Evolutionary conservation across 352 stramenopile species (phyloP).

Genomic region (Phytophthora syringae): DNA sequence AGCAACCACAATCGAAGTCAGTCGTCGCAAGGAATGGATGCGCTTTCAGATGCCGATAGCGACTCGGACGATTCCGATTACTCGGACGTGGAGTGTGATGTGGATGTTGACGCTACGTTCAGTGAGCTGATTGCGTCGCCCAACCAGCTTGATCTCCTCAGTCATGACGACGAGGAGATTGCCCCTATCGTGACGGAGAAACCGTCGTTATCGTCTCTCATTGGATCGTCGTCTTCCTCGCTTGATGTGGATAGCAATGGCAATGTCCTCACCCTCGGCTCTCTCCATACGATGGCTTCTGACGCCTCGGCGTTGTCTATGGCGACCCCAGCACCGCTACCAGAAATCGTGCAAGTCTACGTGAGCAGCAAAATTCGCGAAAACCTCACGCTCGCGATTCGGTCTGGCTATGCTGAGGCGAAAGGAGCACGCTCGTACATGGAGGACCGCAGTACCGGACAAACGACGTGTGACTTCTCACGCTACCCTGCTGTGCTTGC

Average conservation of each 20-base stretch:
- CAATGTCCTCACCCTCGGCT: conserved; percentile 26
- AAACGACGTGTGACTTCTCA: conserved; percentile 54
- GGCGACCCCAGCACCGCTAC: conserved; percentile 7
- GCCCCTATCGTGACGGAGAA: conserved; percentile 45
- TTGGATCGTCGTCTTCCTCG: conserved; percentile 38
- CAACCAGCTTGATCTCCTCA: conserved; percentile 59
- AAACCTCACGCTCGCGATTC: conserved; percentile 73
- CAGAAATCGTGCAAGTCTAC: conserved; percentile 83
- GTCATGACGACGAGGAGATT: conserved; percentile 74
- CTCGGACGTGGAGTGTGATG: conserved; percentile 82
- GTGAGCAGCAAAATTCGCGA: conserved; percentile 90
- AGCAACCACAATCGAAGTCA: conserved; percentile 45
- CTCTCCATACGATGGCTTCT: conserved; percentile 35
- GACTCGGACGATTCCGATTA: conserved; percentile 77
- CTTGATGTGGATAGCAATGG: conserved; percentile 36
- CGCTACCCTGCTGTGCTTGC: conserved; percentile 46
- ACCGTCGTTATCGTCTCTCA: conserved; percentile 32
- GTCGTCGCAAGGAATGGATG: conserved; percentile 28
- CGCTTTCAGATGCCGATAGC: conserved; percentile 42
- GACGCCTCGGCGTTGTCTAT: conserved; percentile 26
- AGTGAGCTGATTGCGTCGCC: conserved; percentile 79
- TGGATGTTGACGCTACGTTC: conserved; percentile 89
- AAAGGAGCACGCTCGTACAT: conserved; percentile 89
- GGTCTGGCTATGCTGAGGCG: conserved; percentile 83
- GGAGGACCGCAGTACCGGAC: conserved; percentile 80